Evolutionary conservation across 2,329 filamentous ascomycete species (phyloP).

Genomic region (Ophiosphaerella herpotricha): DNA sequence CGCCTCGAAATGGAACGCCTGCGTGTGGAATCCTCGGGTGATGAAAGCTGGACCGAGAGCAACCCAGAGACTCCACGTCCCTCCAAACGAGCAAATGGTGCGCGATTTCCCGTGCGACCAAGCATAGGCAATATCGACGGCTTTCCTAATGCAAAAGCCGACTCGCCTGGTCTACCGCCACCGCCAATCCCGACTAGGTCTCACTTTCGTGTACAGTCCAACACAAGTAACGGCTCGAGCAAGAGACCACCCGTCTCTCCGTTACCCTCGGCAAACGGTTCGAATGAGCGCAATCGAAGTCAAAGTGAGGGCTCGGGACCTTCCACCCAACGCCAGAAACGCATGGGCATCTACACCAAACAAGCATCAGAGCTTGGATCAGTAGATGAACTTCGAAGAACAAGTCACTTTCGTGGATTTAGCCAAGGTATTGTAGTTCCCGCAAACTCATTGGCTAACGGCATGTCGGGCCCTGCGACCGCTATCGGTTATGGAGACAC

Average conservation of each 20-base stretch:
- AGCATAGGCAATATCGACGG: slow-evolving; percentile 68
- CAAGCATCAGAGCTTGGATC: slow-evolving; percentile 60
- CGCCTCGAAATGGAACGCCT: slow-evolving; percentile 38
- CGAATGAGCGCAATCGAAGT: slow-evolving; percentile 69
- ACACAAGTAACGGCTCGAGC: slow-evolving; percentile 63
- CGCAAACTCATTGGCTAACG: slow-evolving; percentile 27
- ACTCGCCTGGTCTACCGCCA: slow-evolving; percentile 47
- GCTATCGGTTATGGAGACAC: slow-evolving; percentile 41
- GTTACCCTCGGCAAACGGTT: slow-evolving; percentile 65
- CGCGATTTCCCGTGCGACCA: slow-evolving; percentile 68
- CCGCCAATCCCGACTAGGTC: slow-evolving; percentile 81
- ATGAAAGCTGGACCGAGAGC: slow-evolving; percentile 64
- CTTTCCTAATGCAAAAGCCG: slow-evolving; percentile 50
- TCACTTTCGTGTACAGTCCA: slow-evolving; percentile 76
- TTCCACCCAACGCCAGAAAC: slow-evolving; percentile 59
- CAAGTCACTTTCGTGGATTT: slow-evolving; percentile 61
- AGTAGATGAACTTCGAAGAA: slow-evolving; percentile 57
- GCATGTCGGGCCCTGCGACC: slow-evolving; percentile 39
- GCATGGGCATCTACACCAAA: slow-evolving; percentile 64
- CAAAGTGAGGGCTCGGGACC: slow-evolving; percentile 64
- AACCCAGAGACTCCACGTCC: slow-evolving; percentile 77
- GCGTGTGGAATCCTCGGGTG: slow-evolving; percentile 52
- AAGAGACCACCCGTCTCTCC: slow-evolving; percentile 76
- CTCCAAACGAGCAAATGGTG: slow-evolving; percentile 59
- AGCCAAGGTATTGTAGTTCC: slow-evolving; percentile 60